Base-by-base conservation (phyloP, 1,284 basidiomycete species). In the Apiotrichum sp. region DNA sequence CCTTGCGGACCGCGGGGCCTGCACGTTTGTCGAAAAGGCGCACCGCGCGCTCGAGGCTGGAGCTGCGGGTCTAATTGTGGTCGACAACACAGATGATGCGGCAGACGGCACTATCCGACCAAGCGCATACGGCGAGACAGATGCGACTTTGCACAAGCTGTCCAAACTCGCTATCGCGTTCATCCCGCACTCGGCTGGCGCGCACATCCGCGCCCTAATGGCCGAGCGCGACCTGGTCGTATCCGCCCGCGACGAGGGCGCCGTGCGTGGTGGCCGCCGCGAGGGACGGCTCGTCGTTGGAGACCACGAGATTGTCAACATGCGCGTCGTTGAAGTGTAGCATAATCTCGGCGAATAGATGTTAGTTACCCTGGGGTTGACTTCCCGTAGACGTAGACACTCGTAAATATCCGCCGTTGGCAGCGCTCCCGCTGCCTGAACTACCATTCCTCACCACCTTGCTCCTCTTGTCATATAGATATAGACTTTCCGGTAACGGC, bases 21-120 rank as follows among this genome's bases (percentile, higher is more conserved):
- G 90, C 71, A 86, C 87, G 3, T 93, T 93, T 75, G 69, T 89
- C 16, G 82, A 88, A 65, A 95, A 93, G 76, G 78, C 91, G 10
- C 51, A 83, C 14, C 63, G 79, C 50, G 89, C 88, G 4, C 79
- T 80, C 42, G 72, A 77, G 13, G 85, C 84, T 1, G 85, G 83
- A 6, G 89, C 88, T 8, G 81, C 81, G 1, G 89, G 89, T 1
- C 73, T 93, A 33, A 83, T 92, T 34, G 74, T 87, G 61, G 85
- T 82, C 65, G 79, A 85, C 44, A 29, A 60, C 36, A 9, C n/a
- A 4, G 38, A 50, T 8, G 41, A 16, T 6, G 52, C 40, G 34
- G 36, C 8, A 7, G 56, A 51, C 10, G 61, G 56, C 13, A 53
- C 52, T 16, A 62, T 76, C 9, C 55, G 73, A 14, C 74, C 74